Evolutionary conservation across 768 basidiomycete genomes (phyloP), one percentile per base, ranked within the genome.

Genomic region (Mycena filopes): DNA sequence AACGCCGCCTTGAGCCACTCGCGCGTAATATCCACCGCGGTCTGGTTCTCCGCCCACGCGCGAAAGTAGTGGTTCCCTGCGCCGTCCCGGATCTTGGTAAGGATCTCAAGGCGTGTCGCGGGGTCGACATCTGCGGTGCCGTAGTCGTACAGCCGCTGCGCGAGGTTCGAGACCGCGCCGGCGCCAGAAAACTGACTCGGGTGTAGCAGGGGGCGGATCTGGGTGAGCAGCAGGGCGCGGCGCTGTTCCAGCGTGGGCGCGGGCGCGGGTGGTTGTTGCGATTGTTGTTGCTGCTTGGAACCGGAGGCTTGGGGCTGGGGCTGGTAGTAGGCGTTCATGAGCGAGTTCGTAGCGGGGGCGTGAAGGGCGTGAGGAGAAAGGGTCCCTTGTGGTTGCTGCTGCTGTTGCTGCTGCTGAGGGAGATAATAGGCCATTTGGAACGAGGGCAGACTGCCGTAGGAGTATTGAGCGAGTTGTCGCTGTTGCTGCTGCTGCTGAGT

Each of bases 61-160:
- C 92, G 87, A 75, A 92, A 94, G 73, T 95, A 95, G 71, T 93
- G 91, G 73, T 94, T 93, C 43, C 88, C 91, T 29, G 94, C 94
- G 50, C 89, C 87, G 75, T 95, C 93, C 67, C 93, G 84, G 68
- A 95, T 91, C 77, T 88, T 90, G 20, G 89, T 90, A 59, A 95
- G 78, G 56, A 95, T 89, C 74, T 95, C 92, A 58, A 91, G 73
- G 7, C 94, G 89, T 21, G 83, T 83, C n/a, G 78, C 63, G 8
- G 85, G 78, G 59, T 93, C 90, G 25, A 93, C 87, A 26, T 93
- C 90, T 50, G 81, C 73, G 20, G 84, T 77, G 33, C 91, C 89
- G 73, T 83, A 90, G 47, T 88, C 84, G 43, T 80, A 80, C 40
- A 95, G 84, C 41, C 80, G 80, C 31, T 80, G 79, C 25, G 89